Conservation (phyloP, 2,329 filamentous ascomycete species). For the Hymenoscyphus occultus region DNA sequence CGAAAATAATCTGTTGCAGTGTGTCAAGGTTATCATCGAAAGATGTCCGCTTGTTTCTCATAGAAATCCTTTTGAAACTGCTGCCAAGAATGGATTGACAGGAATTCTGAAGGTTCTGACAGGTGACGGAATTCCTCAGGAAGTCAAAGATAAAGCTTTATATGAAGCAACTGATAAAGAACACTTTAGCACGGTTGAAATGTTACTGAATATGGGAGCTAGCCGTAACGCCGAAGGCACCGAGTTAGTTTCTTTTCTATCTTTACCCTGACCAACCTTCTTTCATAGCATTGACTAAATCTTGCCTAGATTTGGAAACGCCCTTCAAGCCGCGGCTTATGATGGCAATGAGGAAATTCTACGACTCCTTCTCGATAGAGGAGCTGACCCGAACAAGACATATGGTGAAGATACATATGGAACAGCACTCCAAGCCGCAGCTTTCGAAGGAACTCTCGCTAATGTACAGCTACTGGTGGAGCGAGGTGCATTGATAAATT, state of each 20-base stretch:
- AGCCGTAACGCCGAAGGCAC: slow-evolving; percentile 7
- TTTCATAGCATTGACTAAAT: not conserved
- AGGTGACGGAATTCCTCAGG: not conserved
- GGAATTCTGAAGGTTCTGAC: slow-evolving; percentile 4
- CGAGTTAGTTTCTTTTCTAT: not conserved
- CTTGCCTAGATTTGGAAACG: not conserved
- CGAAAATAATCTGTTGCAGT: not conserved
- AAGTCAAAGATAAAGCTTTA: slow-evolving; percentile 3
- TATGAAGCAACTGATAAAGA: slow-evolving; percentile 4
- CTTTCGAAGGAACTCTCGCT: not conserved
- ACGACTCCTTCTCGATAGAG: not conserved
- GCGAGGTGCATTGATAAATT: slow-evolving; percentile 3
- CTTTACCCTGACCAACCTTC: not conserved
- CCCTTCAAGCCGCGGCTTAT: slow-evolving; percentile 7
- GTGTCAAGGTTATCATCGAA: slow-evolving; percentile 5
- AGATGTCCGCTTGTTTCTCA: slow-evolving; percentile 2
- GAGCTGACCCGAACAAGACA: not conserved
- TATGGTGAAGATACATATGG: slow-evolving; percentile 5
- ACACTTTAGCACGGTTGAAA: slow-evolving; percentile 1
- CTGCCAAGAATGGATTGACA: slow-evolving; percentile 5
- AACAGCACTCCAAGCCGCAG: slow-evolving; percentile 6
- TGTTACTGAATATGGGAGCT: slow-evolving; percentile 5
- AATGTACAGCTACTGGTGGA: slow-evolving; percentile 5
- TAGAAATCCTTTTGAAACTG: slow-evolving; percentile 4
- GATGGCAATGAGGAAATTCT: slow-evolving; percentile 6